Conservation (phyloP, 2,329 filamentous ascomycete genomes). For the Hypoxylon sp. region DNA sequence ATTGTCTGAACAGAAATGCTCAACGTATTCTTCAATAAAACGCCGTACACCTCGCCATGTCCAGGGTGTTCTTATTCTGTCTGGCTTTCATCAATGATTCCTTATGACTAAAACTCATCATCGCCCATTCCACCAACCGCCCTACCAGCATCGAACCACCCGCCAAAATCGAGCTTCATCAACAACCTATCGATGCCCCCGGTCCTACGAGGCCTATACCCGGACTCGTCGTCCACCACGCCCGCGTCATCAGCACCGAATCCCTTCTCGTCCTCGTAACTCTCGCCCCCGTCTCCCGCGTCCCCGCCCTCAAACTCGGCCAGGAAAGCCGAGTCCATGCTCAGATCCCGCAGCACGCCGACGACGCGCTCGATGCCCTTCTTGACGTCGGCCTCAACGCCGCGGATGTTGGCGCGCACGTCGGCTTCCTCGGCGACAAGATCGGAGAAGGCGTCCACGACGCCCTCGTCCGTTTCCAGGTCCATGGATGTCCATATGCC, state of each 20-base stretch:
- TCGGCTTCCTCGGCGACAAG: constrained; percentile 76
- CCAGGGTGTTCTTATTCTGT: no score
- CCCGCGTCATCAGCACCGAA: constrained; percentile 13
- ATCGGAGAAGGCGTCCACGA: constrained; percentile 78
- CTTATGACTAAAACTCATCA: constrained; percentile 24
- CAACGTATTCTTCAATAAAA: no score
- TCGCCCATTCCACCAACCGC: constrained; percentile 31
- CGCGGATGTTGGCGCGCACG: constrained; percentile 69
- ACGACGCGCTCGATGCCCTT: constrained; percentile 74
- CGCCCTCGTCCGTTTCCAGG: constrained; percentile 81
- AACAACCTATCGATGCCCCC: constrained; percentile 84
- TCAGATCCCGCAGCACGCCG: constrained; percentile 57
- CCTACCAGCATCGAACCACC: constrained; percentile 57
- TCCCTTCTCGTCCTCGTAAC: constrained; percentile 31
- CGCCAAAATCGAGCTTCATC: constrained; percentile 86
- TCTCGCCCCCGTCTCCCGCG: constrained; percentile 27
- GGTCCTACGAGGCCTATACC: constrained; percentile 75
- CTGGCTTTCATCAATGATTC: neutral
- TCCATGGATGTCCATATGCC: constrained; percentile 80
- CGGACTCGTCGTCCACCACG: constrained; percentile 51
- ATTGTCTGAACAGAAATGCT: no score
- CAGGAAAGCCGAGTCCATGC: constrained; percentile 55
- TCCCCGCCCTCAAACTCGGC: constrained; percentile 52
- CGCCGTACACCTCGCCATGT: no score
- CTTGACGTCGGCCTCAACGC: constrained; percentile 71